Evolutionary conservation across 345 rosid species (phyloP), one percentile per base, ranked within the genome.

Genomic region (Aquilaria malaccensis): DNA sequence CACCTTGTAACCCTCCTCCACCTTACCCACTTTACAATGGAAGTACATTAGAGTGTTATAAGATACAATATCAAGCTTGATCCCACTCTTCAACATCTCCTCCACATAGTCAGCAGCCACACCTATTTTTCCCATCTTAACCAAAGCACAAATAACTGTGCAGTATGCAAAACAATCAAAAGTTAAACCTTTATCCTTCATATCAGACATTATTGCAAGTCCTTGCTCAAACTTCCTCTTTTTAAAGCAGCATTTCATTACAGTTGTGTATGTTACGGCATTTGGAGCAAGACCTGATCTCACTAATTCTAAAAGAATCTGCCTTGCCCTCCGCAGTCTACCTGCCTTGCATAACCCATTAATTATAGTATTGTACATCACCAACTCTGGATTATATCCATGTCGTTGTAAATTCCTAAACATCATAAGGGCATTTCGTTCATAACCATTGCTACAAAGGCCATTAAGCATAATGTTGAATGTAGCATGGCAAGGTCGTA

Each of bases 121-220:
- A 58, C 65, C 66, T 43, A 68, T 56, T 69, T 71, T 83, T 41
- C 93, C 89, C 32, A 46, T 67, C 73, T 87, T 94, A 72, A 83
- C n/a, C 49, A 86, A 76, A 57, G 87, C 96, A 55, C 77, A 79
- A 69, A 82, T 71, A 52, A 78, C 95, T 0, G 85, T 83, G 10
- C 85, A 84, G 64, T 86, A 81, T 1, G 84, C 96, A 58, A 80
- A 94, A 52, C 96, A 96, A 30, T 86, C 99, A 64, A 73, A 90
- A 0, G 90, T 87, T 64, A 72, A 79, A 29, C 99, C 97, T 68
- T 72, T 79, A 56, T 65, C 68, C 50, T 66, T 79, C 96, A 86
- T 88, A 66, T 76, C 80, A 3, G 57, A 50, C 41, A 90, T 72
- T 60, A 87, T 59, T 37, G 83, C 76, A 54, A 90, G 63, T 56